These are phyloP conservation scores for Yamadazyma nakazawae DNA, from an alignment of 805 yeast species.

Conservation along the genomic window DNA sequence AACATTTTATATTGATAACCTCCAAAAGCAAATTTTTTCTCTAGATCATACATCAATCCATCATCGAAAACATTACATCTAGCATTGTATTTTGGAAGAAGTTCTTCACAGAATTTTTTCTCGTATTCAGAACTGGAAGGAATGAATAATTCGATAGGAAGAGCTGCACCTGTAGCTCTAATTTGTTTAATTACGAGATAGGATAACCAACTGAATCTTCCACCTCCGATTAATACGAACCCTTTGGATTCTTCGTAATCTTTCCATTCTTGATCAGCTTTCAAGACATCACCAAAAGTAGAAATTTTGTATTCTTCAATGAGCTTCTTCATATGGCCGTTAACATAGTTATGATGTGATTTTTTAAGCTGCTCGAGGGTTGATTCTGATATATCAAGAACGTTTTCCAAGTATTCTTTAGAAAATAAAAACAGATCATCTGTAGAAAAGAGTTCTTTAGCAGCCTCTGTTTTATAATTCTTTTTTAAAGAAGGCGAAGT, in stretches of 20 bases:
- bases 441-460: conserved; percentile 40
- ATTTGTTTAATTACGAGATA: conserved; percentile 47
- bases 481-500: conserved; percentile 37
- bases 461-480: conserved; percentile 41
- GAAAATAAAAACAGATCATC: conserved; percentile 43
- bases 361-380: conserved; percentile 31
- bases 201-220: conserved; percentile 49
- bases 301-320: conserved; percentile 22
- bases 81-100: conserved; percentile 44
- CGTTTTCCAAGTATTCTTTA: conserved; percentile 42
- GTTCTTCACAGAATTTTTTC: conserved; percentile 40
- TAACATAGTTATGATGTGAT: conserved; percentile 36
- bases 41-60: conserved; percentile 14
- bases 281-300: conserved; percentile 34
- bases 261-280: conserved; percentile 39
- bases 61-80: conserved; percentile 44
- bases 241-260: conserved; percentile 31
- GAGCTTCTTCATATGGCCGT: conserved; percentile 26
- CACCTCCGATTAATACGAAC: conserved; percentile 53
- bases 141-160: conserved; percentile 52
- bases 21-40: conserved; percentile 24
- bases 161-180: conserved; percentile 39
- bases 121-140: conserved; percentile 46
- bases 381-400: conserved; percentile 38
- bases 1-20: conserved; percentile 53